Base-by-base conservation (phyloP, 2,329 filamentous ascomycete genomes). In the Cordyceps tenuipes region DNA sequence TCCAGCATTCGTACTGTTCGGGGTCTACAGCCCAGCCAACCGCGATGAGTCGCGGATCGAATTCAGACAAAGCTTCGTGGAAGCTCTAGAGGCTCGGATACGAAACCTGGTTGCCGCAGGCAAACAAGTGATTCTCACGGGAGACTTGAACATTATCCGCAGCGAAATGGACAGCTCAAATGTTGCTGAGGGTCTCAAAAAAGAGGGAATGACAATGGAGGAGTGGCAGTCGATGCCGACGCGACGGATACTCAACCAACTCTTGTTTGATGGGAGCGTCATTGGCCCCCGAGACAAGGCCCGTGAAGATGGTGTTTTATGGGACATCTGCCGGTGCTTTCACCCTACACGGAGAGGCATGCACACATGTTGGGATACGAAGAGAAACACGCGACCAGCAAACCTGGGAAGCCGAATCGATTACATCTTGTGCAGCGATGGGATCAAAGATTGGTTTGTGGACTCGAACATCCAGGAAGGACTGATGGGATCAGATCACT, bases 321-420 rank as follows among this genome's bases (percentile, higher is more conserved):
- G 88, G 82, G 94, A 99, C 74, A 78, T 95, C 19, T 92, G 89
- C 66, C 83, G 94, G 53, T 83, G 82, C 29, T 95, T 92, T 68
- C 89, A 97, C 68, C 88, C 90, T 0, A 75, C 77, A n/a, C 82
- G 94, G 44, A 78, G 79, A 63, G 91, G 91, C 62, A 97, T 99
- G 94, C 97, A 91, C 71, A 97, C 94, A 0, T 96, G 93, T 71
- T 97, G 93, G 93, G 91, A 97, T 64, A 92, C 90, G 55, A 92
- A 89, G 71, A 89, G 91, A 69, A 97, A 97, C 72, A 90, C 90
- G n/a, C 82, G 94, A n/a, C 93, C 93, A 3, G 91, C 90, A 3
- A 97, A 97, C 70, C 95, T 88, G 72, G 94, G 94, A 6, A 88
- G 90, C 59, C 84, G 94, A 41, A 97, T 97, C 66, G 94, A 99